phyloP scores from a whole-genome alignment of 2,329 filamentous ascomycete species.

The Cladorrhinum sp. region DNA sequence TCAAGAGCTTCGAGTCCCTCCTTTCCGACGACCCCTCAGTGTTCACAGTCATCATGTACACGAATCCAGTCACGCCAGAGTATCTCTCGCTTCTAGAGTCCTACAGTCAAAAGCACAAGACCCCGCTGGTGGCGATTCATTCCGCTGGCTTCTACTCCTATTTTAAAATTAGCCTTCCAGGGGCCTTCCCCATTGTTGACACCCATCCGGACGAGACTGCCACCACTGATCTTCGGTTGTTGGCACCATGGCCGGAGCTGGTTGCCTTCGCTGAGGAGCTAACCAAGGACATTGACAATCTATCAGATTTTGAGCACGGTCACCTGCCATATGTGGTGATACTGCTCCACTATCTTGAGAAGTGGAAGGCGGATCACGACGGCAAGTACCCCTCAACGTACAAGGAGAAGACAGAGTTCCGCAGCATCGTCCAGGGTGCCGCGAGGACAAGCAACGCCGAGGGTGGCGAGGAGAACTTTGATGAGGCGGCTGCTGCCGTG shows the following conservation, averaged over 20 bases:
- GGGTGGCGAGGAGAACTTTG: constrained; percentile 94
- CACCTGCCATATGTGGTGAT: constrained; percentile 87
- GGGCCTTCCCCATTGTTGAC: constrained; percentile 88
- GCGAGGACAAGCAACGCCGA: constrained; percentile 72
- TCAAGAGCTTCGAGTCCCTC: constrained; percentile 39
- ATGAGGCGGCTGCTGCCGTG: constrained; percentile 84
- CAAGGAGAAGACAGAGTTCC: constrained; percentile 82
- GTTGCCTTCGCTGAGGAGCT: constrained; percentile 62
- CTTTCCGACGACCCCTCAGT: constrained; percentile 37
- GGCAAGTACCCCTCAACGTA: constrained; percentile 70
- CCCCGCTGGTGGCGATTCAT: constrained; percentile 78
- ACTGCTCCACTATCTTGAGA: constrained; percentile 74
- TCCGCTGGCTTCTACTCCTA: constrained; percentile 91
- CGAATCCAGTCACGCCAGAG: constrained; percentile 46
- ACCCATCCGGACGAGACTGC: constrained; percentile 89
- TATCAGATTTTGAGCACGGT: constrained; percentile 80
- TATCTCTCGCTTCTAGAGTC: constrained; percentile 44
- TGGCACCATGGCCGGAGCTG: constrained; percentile 84
- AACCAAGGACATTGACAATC: constrained; percentile 64
- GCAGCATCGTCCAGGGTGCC: constrained; percentile 63
- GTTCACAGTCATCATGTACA: constrained; percentile 56
- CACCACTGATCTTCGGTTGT: constrained; percentile 77
- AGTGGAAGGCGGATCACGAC: constrained; percentile 72
- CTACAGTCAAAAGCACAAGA: constrained; percentile 54
- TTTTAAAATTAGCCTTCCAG: constrained; percentile 74